A percentile compares a stretch with the other conserved stretches of the same genome.
These are phyloP conservation scores for Diaporthe australafricana DNA, from an alignment of 2,329 filamentous ascomycete genomes.

Conservation along the genomic window DNA sequence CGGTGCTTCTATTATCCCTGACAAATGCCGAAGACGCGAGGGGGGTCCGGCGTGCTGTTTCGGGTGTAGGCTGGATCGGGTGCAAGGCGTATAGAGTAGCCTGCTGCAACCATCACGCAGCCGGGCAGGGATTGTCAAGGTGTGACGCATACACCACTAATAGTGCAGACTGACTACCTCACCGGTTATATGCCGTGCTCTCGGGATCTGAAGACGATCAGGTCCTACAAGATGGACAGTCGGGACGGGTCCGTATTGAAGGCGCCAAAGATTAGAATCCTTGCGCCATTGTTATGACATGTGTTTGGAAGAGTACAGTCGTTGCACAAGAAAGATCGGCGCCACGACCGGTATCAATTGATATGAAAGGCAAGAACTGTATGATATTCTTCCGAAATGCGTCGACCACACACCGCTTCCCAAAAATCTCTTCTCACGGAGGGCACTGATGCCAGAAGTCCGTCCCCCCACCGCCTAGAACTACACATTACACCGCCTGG, in stretches of 20 bases:
- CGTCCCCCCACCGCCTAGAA: neutral
- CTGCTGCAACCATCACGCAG: neutral
- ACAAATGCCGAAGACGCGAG: conserved; percentile 29
- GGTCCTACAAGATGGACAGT: no score
- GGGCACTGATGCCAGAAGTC: neutral
- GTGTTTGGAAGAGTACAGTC: neutral
- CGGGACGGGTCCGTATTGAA: no score
- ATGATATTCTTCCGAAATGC: neutral
- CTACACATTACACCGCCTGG: neutral
- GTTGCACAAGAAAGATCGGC: neutral
- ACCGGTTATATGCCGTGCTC: no score
- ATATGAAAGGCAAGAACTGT: neutral
- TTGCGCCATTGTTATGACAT: neutral
- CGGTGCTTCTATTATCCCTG: neutral
- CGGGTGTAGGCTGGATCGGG: conserved; percentile 15
- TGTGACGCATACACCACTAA: neutral
- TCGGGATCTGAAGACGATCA: neutral
- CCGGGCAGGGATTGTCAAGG: conserved; percentile 9
- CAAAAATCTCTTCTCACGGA: neutral
- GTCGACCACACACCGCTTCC: neutral
- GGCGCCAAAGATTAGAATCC: no score
- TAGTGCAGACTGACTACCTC: neutral
- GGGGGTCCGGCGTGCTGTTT: neutral
- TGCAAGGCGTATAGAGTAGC: conserved; percentile 7
- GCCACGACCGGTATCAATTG: neutral